Evolutionary conservation across 495 filamentous ascomycete species (phyloP), one percentile per base, ranked within the genome.

Genomic region (Articulospora tetracladia): DNA sequence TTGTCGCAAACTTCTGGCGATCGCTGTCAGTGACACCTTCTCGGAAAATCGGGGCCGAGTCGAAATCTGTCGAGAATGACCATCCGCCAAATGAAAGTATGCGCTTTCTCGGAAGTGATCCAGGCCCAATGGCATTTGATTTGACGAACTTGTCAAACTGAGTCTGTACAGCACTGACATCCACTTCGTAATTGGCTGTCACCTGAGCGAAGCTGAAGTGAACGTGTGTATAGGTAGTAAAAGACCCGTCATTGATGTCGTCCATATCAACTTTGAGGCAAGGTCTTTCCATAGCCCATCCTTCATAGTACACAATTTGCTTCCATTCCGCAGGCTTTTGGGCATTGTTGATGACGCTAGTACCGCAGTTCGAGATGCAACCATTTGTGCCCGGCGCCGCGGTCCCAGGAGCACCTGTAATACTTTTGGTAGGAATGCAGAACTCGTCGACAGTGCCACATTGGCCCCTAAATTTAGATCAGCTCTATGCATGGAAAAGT

Each of bases 1-100:
- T 80, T 0, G 28, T 64, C 1, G 59, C 66, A 26, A 82, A 69
- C 0, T 51, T 72, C 0, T 67, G 62, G 0, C 74, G 70, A 44
- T 81, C 77, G 6, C 65, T 51, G 3, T 62, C 50, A 1, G 19
- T 64, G 23, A 76, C 69, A 17, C 55, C 76, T 0, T 74, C 58
- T 2, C 79, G 72, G 34, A 80, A 71, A 26, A 78, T 70, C 13
- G 60, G 49, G 49, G 67, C 78, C 2, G 73, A 74, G 12, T 53
- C 58, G 1, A 61, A 53, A 24, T 68, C 64, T 0, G 76, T 79
- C 0, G 71, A 75, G 53, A 76, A 79, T 0, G 53, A 63, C 79
- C 79, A 81, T 2, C 79, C 80, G 11, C 80, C 80, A 56, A 83
- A 70, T 0, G 75, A 76, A 1, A 81, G 11, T 39, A 83, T 72